Evolutionary conservation across 1,139 yeast genomes (phyloP), one percentile per base, ranked within the genome.

Genomic region (Suhomyces chickasaworum): DNA sequence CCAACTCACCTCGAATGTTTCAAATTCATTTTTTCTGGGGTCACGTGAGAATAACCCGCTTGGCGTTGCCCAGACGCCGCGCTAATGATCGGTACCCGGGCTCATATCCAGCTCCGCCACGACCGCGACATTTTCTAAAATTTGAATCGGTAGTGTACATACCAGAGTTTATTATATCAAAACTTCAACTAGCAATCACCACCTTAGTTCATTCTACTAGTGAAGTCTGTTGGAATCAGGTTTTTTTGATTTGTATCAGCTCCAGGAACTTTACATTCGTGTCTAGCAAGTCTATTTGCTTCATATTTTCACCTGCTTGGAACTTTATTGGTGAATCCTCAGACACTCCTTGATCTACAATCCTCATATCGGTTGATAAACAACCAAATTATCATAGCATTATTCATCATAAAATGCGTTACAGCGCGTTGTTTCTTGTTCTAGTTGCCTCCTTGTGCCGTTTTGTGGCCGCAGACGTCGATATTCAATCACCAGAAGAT

Each of bases 401-500:
- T 6, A 15, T 5, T 16, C 37, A 15, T 35, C 43, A 27, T 15
- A 9, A 32, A 9, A 39, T 42, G 45, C 42, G 40, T 18, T 31
- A 37, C 7, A 27, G 31, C 22, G 25, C 33, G 16, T 20, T 41
- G 6, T 41, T 44, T n/a, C 37, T 46, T 10, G 45, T 49, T 41
- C 29, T 50, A 20, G 18, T 48, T 13, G 39, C 39, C 18, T 13
- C 30, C 12, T 39, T 44, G 16, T 47, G 47, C 39, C 37, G 52
- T 35, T 16, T 20, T n/a, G 62, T 53, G 15, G 35, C 45, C 18
- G 87, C 83, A 0, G 95, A 86, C 64, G 83, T 88, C 25, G 68
- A 77, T 9, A 59, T 86, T 36, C 65, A 77, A 2, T 55, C 73
- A 2, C 93, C 95, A 0, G 53, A 58, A 2, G 48, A 66, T 3